Percentiles rank a stretch among this genome's conserved stretches.
Conservation (phyloP, 176 grass and related monocot species). For the Hsuehochloa calcarea region DNA sequence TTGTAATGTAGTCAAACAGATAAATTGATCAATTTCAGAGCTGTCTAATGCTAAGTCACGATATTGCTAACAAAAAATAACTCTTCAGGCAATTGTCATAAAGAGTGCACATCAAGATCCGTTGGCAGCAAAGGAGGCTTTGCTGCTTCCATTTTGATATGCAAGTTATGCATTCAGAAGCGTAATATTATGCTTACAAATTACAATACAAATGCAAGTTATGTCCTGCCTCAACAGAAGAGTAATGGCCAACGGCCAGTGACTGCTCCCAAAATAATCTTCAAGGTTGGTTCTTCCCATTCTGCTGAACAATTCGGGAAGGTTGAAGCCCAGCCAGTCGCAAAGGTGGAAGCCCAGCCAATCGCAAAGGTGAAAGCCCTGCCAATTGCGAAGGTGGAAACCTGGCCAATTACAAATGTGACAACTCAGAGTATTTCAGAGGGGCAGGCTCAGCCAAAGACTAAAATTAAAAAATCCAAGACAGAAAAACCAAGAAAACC, state of each 20-base stretch:
- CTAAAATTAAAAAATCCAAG: conserved; percentile 42
- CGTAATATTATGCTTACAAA: conserved; percentile 42
- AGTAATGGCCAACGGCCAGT: conserved; percentile 36
- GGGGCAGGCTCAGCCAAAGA: conserved; percentile 38
- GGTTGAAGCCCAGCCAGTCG: not conserved
- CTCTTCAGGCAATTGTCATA: conserved; percentile 78
- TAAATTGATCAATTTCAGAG: conserved; percentile 4
- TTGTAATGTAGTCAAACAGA: not conserved
- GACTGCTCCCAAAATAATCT: conserved; percentile 42
- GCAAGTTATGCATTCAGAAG: conserved; percentile 67
- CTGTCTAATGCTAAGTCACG: conserved; percentile 19
- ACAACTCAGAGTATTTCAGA: conserved; percentile 16
- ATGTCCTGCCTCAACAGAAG: conserved; percentile 38
- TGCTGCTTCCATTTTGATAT: conserved; percentile 47
- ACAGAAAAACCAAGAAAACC: conserved; percentile 45
- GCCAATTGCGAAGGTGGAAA: not conserved
- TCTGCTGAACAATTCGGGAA: conserved; percentile 29
- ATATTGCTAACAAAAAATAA: conserved; percentile 39
- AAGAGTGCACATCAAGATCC: conserved; percentile 60
- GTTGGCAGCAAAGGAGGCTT: conserved; percentile 34
- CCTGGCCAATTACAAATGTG: conserved; percentile 12
- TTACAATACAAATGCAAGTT: conserved; percentile 34
- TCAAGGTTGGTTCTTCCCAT: conserved; percentile 52
- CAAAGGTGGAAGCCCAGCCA: conserved; percentile 27
- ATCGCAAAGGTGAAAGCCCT: not conserved